These are phyloP conservation scores for Populus deltoides DNA, from an alignment of 345 rosid species.

Conservation along the genomic window DNA sequence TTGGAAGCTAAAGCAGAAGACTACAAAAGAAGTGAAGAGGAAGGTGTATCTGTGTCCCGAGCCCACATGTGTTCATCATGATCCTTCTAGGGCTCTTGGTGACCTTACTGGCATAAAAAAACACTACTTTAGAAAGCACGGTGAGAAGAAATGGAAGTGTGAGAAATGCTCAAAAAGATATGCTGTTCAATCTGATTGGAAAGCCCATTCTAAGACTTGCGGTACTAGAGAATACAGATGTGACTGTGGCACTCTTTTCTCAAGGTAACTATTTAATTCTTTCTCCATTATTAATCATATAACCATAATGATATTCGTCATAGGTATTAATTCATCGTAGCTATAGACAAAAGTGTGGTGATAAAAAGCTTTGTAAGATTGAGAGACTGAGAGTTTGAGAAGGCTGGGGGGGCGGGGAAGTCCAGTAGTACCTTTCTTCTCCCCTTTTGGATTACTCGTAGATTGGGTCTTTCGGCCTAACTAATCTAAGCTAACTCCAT, in stretches of 20 bases:
- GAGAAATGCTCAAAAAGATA: slow-evolving; percentile 23
- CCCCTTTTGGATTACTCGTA: neutral
- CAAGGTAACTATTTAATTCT: slow-evolving; percentile 12
- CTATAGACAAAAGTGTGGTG: slow-evolving; percentile 2
- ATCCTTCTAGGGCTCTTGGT: slow-evolving; percentile 27
- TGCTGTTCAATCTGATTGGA: slow-evolving; percentile 30
- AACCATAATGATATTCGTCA: neutral
- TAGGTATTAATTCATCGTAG: neutral
- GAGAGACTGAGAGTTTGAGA: neutral
- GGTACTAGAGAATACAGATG: slow-evolving; percentile 21
- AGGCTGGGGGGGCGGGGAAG: too few species aligned
- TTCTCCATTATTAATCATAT: neutral
- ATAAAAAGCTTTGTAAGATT: neutral
- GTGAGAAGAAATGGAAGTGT: slow-evolving; percentile 31
- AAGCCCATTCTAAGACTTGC: slow-evolving; percentile 25
- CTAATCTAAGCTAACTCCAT: neutral
- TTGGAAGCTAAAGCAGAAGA: slow-evolving; percentile 29
- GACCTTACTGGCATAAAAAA: slow-evolving; percentile 29
- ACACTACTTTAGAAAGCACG: slow-evolving; percentile 24
- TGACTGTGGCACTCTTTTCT: slow-evolving; percentile 25
- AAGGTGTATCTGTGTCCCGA: slow-evolving; percentile 28
- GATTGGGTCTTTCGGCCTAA: neutral
- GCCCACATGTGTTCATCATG: slow-evolving; percentile 27
- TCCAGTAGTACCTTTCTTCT: neutral
- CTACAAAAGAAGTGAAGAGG: slow-evolving; percentile 25